A percentile compares a stretch with the other conserved stretches of the same genome.
Conservation (phyloP, 345 rosid species). For the Rubroshorea leprosula region DNA sequence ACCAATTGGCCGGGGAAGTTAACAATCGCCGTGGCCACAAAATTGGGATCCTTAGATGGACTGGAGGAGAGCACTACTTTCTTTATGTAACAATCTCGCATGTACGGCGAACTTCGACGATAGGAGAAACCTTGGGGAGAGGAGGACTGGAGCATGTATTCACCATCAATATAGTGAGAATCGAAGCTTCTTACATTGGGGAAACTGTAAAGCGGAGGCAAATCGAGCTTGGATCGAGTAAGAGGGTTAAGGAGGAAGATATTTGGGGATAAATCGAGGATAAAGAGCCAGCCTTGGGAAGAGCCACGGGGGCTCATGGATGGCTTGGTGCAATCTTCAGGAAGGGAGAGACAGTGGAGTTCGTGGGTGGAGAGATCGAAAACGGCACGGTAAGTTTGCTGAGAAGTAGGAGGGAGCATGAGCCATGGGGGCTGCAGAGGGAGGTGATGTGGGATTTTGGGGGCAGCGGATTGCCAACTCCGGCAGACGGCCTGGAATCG, state of each 20-base stretch:
- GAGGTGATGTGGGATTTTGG: conserved; percentile 34
- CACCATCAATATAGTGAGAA: conserved; percentile 41
- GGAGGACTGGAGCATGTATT: conserved; percentile 28
- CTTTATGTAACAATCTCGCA: conserved; percentile 48
- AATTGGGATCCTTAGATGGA: conserved; percentile 28
- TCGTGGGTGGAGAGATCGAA: conserved; percentile 33
- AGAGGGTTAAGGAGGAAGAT: conserved; percentile 45
- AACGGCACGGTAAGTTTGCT: conserved; percentile 30
- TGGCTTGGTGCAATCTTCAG: conserved; percentile 21
- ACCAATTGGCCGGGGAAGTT: conserved; percentile 28
- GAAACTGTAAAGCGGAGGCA: conserved; percentile 44
- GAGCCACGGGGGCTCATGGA: conserved; percentile 46
- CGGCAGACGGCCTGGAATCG: conserved; percentile 37
- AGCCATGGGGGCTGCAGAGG: conserved; percentile 64
- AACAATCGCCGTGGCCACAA: conserved; percentile 40
- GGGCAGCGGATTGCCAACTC: conserved; percentile 31
- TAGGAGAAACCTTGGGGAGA: conserved; percentile 17
- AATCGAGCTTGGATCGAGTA: conserved; percentile 27
- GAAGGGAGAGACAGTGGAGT: conserved; percentile 34
- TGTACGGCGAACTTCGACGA: conserved; percentile 33
- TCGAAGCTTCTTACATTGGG: conserved; percentile 43
- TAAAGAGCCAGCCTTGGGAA: conserved; percentile 52
- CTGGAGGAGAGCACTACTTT: conserved; percentile 45
- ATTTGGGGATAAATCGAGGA: conserved; percentile 43
- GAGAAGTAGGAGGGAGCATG: conserved; percentile 31